Conservation (phyloP, 2,329 filamentous ascomycete genomes). For the Magnaporthiopsis poae region DNA sequence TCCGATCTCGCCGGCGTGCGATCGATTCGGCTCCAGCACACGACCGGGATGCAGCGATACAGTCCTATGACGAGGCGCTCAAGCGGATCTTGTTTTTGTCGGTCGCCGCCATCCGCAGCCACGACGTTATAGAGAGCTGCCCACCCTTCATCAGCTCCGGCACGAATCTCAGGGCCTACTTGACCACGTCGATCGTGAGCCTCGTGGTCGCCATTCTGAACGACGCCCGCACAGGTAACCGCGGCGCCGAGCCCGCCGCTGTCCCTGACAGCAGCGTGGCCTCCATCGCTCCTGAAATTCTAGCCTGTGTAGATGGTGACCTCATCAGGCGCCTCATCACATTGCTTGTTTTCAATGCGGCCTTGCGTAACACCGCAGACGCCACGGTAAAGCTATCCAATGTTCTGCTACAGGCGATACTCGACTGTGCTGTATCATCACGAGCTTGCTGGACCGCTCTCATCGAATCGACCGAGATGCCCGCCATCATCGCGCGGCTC, state of each 20-base stretch:
- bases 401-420: constrained; percentile 28
- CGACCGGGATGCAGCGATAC: constrained; percentile 14
- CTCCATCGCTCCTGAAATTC: not conserved
- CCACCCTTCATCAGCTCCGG: constrained; percentile 31
- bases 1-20: constrained; percentile 32
- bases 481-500: constrained; percentile 23
- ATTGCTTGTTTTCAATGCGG: constrained; percentile 8
- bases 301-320: not conserved
- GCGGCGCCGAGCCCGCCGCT: not conserved
- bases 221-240: constrained; percentile 13
- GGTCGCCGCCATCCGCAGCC: constrained; percentile 50
- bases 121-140: constrained; percentile 38
- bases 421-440: constrained; percentile 21
- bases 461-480: not conserved
- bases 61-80: constrained; percentile 25
- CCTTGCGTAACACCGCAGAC: constrained; percentile 16
- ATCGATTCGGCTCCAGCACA: constrained; percentile 14
- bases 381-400: constrained; percentile 18
- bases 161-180: constrained; percentile 22
- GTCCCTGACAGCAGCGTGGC: not conserved
- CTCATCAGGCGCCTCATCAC: constrained; percentile 3
- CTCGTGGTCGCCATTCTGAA: constrained; percentile 42
- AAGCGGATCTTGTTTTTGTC: constrained; percentile 43
- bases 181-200: constrained; percentile 47
- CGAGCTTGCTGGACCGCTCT: constrained; percentile 28